Conservation (phyloP, 2,329 filamentous ascomycete genomes). For the Sporothrix inflata region DNA sequence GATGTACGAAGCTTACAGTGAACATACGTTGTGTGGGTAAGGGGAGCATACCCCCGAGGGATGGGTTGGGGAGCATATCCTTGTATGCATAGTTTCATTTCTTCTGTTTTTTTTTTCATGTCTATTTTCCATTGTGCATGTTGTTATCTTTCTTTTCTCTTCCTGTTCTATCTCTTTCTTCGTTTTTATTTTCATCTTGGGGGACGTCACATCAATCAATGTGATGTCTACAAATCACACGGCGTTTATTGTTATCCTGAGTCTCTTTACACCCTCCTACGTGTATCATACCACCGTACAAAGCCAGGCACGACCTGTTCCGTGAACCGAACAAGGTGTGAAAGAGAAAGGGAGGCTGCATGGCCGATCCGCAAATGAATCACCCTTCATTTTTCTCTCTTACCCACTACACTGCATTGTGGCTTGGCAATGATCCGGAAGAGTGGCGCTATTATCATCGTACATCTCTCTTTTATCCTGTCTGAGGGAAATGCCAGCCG, state of each 20-base stretch:
- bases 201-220: not conserved
- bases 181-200: not conserved
- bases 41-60: not conserved
- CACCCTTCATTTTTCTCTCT: not conserved
- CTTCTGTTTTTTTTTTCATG: not conserved
- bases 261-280: not conserved
- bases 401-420: not conserved
- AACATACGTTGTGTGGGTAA: not conserved
- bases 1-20: not conserved
- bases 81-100: constrained; percentile 6
- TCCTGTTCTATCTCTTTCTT: not conserved
- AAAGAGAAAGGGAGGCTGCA: not conserved
- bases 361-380: not conserved
- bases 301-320: not conserved
- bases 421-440: constrained; percentile 2
- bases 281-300: not conserved
- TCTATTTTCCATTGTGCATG: not conserved
- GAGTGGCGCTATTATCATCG: not conserved
- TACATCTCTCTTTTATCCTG: not conserved
- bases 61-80: not conserved
- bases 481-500: not conserved
- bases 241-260: not conserved
- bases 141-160: not conserved
- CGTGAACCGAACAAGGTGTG: constrained; percentile 8
- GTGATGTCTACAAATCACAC: constrained; percentile 5